phyloP scores from a whole-genome alignment of 2,329 filamentous ascomycete genomes.

The Pyricularia sp. region DNA sequence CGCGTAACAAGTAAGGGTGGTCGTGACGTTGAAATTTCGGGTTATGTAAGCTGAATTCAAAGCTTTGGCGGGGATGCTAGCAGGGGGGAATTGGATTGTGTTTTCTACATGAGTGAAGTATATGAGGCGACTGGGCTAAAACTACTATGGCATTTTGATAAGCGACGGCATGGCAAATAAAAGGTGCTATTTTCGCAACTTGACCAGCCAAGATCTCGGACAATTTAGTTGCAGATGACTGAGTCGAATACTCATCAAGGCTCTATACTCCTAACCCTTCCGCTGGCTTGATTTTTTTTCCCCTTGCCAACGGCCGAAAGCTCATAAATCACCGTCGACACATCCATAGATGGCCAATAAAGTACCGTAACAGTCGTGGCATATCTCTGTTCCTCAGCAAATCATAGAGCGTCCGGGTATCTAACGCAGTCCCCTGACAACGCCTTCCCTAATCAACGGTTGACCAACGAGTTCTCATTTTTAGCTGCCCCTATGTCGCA shows the following conservation, averaged over 20 bases:
- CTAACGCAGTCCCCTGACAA: background rate
- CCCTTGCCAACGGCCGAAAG: background rate
- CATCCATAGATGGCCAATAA: background rate
- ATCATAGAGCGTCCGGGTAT: background rate
- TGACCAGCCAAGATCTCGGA: background rate
- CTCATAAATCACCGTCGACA: background rate
- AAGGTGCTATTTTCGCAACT: background rate
- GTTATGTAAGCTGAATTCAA: background rate
- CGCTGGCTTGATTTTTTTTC: background rate
- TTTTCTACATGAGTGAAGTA: too few species aligned
- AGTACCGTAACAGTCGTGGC: background rate
- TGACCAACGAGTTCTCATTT: conserved; percentile 7
- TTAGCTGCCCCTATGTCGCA: conserved; percentile 4
- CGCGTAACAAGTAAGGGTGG: background rate
- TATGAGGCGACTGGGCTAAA: background rate
- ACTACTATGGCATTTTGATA: background rate
- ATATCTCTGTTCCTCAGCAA: background rate
- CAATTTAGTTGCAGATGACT: background rate
- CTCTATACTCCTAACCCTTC: background rate
- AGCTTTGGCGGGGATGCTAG: background rate
- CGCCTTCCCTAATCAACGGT: background rate
- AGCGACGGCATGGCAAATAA: background rate
- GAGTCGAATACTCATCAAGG: background rate
- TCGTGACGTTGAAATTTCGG: background rate
- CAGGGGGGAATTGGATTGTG: background rate